Evolutionary conservation across 768 basidiomycete genomes (phyloP), one percentile per base, ranked within the genome.

Genomic region (Suillus variegatus): DNA sequence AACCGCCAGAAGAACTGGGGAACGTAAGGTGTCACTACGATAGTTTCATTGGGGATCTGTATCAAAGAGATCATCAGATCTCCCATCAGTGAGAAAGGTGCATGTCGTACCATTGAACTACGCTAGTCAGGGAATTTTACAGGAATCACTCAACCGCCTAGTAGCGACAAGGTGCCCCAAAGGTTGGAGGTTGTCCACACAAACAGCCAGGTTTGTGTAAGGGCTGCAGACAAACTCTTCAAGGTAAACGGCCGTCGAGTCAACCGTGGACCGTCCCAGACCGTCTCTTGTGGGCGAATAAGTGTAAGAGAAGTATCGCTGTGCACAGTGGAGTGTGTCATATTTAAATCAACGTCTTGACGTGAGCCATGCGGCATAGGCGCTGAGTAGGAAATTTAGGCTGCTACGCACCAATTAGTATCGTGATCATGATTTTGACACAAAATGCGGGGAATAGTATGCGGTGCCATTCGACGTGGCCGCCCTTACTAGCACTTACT

Each of bases 1-100:
- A 85, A 80, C 16, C 80, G 78, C 79, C 81, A 82, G 14, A 85
- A 65, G 69, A 85, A 85, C 20, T 71, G 73, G 32, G 84, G 84
- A 38, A 83, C 70, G 65, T 85, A 82, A 16, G 76, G 78, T 32
- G 75, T 74, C 46, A 80, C 70, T 16, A 73, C 72, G 25, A 60
- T 40, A 13, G 55, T 10, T 41, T 60, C 57, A 60, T n/a, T 18
- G 5, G 57, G 9, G 16, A 28, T 41, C 57, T 60, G 22, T 40
- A 40, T 60, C 18, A 28, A 41, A 60, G 10, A 41, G 5, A 28
- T 41, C 5, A 28, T 60, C 25, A 25, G 1, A 16, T 60, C 25
- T 25, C 38, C 1, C 18, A 18, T 4, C 57, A 13, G 40, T 41
- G 10, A 41, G 25, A 41, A 41, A 28, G 57, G 41, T 16, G 40